Percentiles rank a stretch among this genome's conserved stretches.
Evolutionary conservation across 257 asterid genomes (phyloP).

Genomic region (Nicotiana paniculata): DNA sequence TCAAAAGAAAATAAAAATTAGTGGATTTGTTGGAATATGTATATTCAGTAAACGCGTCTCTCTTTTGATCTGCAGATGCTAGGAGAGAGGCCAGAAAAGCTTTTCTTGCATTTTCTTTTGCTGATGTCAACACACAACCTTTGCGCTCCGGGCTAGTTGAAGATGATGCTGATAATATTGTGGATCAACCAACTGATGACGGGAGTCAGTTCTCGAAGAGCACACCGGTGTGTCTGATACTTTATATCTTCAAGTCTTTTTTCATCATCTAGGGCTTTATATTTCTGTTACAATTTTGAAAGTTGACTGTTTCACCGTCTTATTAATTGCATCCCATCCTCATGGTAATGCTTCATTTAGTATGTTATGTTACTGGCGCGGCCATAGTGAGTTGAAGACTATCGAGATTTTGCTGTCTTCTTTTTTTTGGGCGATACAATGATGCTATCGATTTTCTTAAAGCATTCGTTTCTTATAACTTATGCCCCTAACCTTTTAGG

Average conservation of each 20-base stretch:
- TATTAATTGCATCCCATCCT: background rate
- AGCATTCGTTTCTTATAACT: background rate
- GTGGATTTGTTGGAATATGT: background rate
- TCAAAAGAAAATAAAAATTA: no score
- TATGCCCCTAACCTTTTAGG: background rate
- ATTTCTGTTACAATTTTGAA: background rate
- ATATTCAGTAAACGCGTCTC: slow-evolving; percentile 16
- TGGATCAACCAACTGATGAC: slow-evolving; percentile 37
- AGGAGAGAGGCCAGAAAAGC: slow-evolving; percentile 82
- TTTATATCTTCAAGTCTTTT: background rate
- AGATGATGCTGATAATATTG: slow-evolving; percentile 27
- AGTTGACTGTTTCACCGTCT: background rate
- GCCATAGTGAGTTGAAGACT: background rate
- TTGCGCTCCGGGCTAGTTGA: slow-evolving; percentile 34
- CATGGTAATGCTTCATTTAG: background rate
- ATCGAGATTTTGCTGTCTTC: background rate
- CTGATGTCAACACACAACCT: slow-evolving; percentile 22
- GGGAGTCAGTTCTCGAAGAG: slow-evolving; percentile 48
- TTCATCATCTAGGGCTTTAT: background rate
- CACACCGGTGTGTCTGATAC: slow-evolving; percentile 51
- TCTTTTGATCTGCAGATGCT: slow-evolving; percentile 46
- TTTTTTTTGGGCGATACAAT: background rate
- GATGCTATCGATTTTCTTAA: background rate
- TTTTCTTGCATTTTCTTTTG: slow-evolving; percentile 57
- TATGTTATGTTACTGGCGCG: background rate